phyloP scores from a whole-genome alignment of 331 rosid species.

The Quercus lobata region DNA sequence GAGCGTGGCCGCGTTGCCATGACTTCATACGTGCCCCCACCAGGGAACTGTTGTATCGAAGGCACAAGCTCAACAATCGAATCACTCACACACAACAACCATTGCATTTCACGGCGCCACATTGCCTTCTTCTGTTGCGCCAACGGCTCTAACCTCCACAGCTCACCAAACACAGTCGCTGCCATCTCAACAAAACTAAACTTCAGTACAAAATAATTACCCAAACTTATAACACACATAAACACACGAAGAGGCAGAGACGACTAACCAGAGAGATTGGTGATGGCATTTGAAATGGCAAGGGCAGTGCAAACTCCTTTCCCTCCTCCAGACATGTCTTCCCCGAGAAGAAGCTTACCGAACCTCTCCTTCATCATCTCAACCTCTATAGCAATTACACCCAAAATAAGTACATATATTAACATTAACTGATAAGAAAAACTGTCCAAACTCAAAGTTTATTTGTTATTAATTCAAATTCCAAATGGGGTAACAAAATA shows the following conservation, averaged over 20 bases:
- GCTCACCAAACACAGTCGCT: constrained; percentile 91
- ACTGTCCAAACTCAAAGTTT: too few relatives aligned
- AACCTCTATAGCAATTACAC: constrained; percentile 37
- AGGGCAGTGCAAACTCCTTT: constrained; percentile 98
- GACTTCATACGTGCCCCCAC: constrained; percentile 87
- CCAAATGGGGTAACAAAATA: too few relatives aligned
- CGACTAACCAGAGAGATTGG: constrained; percentile 82
- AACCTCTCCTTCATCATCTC: constrained; percentile 97
- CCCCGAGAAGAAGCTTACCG: constrained; percentile 83
- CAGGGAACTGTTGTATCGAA: constrained; percentile 83
- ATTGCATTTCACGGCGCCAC: constrained; percentile 95
- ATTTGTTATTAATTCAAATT: too few relatives aligned
- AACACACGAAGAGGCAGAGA: background rate
- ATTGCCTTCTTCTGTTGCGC: constrained; percentile 71
- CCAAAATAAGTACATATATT: too few relatives aligned
- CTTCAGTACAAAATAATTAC: background rate
- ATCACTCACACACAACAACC: constrained; percentile 84
- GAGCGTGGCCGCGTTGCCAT: constrained; percentile 80
- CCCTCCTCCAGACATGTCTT: constrained; percentile 98
- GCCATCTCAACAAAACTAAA: constrained; percentile 14
- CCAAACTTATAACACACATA: background rate
- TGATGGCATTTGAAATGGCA: constrained; percentile 87
- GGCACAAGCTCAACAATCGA: constrained; percentile 92
- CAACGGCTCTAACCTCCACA: constrained; percentile 91
- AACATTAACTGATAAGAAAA: too few relatives aligned